These are phyloP conservation scores for Triangularia verruculosa DNA, from an alignment of 2,329 filamentous ascomycete species.

Conservation along the genomic window DNA sequence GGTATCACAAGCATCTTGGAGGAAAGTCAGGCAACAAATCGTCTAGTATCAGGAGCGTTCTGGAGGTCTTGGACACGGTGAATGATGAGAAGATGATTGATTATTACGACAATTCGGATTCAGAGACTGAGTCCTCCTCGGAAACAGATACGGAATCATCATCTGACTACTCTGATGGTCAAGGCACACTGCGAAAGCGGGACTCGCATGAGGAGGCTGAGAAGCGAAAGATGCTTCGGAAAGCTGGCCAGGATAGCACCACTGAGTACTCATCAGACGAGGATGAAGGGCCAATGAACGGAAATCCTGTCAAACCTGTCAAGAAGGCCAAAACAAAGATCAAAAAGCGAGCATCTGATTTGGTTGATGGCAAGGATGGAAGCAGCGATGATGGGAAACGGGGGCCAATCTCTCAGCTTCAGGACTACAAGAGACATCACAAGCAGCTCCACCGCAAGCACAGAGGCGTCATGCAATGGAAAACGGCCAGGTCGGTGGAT, in stretches of 20 bases:
- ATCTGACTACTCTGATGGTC: slow-evolving; percentile 28
- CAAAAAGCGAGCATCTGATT: slow-evolving; percentile 29
- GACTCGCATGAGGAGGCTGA: slow-evolving; percentile 30
- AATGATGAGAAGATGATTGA: slow-evolving; percentile 51
- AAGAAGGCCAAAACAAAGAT: slow-evolving; percentile 18
- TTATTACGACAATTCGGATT: slow-evolving; percentile 25
- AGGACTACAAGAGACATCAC: slow-evolving; percentile 58
- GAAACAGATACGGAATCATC: slow-evolving; percentile 27
- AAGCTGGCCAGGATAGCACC: slow-evolving; percentile 29
- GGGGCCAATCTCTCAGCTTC: slow-evolving; percentile 49
- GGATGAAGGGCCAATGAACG: slow-evolving; percentile 4
- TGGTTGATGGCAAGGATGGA: slow-evolving; percentile 32
- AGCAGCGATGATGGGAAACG: slow-evolving; percentile 42
- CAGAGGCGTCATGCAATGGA: slow-evolving; percentile 72
- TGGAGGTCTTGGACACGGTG: slow-evolving; percentile 62
- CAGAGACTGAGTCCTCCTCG: slow-evolving; percentile 27
- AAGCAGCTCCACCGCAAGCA: slow-evolving; percentile 63
- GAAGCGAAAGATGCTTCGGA: slow-evolving; percentile 34
- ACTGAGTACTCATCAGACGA: slow-evolving; percentile 17
- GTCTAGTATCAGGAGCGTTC: slow-evolving; percentile 52
- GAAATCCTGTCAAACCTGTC: background rate
- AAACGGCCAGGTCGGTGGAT: slow-evolving; percentile 49
- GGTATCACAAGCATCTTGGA: slow-evolving; percentile 56
- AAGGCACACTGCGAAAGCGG: slow-evolving; percentile 21
- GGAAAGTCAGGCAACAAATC: slow-evolving; percentile 44